Evolutionary conservation across 768 basidiomycete genomes (phyloP).

Genomic region (Antrodiella citrinella): DNA sequence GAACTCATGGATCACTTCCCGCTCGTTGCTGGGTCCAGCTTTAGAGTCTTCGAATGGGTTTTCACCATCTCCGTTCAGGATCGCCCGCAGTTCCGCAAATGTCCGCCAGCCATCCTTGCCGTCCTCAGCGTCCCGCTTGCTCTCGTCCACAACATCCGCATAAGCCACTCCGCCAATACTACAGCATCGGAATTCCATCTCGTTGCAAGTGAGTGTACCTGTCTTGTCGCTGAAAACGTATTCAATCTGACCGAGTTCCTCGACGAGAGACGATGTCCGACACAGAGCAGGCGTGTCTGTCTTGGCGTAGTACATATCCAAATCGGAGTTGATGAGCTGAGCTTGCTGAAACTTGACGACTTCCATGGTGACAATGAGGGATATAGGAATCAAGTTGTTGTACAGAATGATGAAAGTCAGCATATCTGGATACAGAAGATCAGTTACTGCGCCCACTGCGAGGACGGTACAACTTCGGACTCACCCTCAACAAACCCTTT

Average conservation of each 20-base stretch:
- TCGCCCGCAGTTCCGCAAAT: conserved; percentile 61
- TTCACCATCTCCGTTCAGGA: conserved; percentile 35
- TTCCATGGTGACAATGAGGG: conserved; percentile 99
- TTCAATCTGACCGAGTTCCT: conserved; percentile 97
- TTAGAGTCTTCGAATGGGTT: conserved; percentile 48
- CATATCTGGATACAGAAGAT: conserved; percentile 51
- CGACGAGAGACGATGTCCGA: conserved; percentile 95
- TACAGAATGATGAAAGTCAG: conserved; percentile 98
- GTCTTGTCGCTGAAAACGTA: conserved; percentile 95
- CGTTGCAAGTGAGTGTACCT: conserved; percentile 92
- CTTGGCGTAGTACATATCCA: conserved; percentile 95
- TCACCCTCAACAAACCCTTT: conserved; percentile 80
- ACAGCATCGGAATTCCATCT: conserved; percentile 95
- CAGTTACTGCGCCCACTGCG: not conserved
- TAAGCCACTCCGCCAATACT: conserved; percentile 85
- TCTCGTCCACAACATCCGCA: conserved; percentile 86
- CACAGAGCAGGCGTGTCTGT: conserved; percentile 97
- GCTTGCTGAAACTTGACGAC: conserved; percentile 99
- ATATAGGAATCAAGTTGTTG: conserved; percentile 98
- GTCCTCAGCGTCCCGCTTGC: conserved; percentile 50
- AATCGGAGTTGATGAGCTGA: conserved; percentile 91
- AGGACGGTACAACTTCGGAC: conserved; percentile 6
- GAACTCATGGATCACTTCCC: conserved; percentile 25
- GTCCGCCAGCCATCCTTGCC: conserved; percentile 61
- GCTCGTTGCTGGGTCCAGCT: conserved; percentile 24